Evolutionary conservation across 345 rosid genomes (phyloP).

Genomic region (Pseudoturritis turrita): DNA sequence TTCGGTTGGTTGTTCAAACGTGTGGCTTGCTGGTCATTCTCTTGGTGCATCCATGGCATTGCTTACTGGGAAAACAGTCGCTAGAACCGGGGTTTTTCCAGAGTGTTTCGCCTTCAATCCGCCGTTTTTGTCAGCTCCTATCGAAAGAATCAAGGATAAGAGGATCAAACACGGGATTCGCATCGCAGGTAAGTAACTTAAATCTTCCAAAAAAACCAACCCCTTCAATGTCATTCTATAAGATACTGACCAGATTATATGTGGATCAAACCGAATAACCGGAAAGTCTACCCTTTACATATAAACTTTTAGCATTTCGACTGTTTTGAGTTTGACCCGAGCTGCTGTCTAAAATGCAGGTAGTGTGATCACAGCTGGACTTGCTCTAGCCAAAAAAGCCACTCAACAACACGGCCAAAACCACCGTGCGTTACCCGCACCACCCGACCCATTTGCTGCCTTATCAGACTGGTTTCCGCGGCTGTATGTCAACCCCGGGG

Average conservation of each 20-base stretch:
- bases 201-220: background rate
- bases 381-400: conserved; percentile 54
- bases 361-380: conserved; percentile 82
- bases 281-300: too few relatives aligned
- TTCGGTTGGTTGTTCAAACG: conserved; percentile 52
- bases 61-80: conserved; percentile 73
- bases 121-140: conserved; percentile 72
- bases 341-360: conserved; percentile 24
- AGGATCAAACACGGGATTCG: conserved; percentile 65
- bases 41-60: conserved; percentile 84
- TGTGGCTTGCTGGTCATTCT: conserved; percentile 94
- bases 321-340: background rate
- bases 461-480: conserved; percentile 65
- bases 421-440: conserved; percentile 43
- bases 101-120: conserved; percentile 79
- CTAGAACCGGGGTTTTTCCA: conserved; percentile 48
- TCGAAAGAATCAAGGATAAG: conserved; percentile 63
- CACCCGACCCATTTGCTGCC: conserved; percentile 45
- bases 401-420: conserved; percentile 34
- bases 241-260: background rate
- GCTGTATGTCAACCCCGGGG: conserved; percentile 56
- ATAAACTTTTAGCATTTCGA: background rate
- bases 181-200: conserved; percentile 50
- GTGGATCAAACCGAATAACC: too few relatives aligned
- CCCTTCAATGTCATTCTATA: background rate